These are phyloP conservation scores for Saccharomyces cerevisiae DNA, from an alignment of 805 yeast species.

Conservation along the genomic window DNA sequence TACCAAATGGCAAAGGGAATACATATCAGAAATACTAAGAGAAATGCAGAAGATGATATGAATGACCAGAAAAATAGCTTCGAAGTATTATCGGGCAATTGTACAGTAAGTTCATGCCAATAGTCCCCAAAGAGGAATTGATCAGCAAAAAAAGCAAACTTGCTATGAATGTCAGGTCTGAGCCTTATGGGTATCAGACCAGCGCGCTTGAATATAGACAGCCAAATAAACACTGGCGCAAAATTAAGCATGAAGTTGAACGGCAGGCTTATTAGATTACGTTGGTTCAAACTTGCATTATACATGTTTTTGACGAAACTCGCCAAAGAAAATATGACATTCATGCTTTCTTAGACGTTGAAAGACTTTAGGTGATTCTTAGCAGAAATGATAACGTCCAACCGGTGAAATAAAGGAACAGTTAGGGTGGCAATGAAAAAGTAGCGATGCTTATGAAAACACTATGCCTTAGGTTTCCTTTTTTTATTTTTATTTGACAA, in stretches of 20 bases:
- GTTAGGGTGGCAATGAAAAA: background rate
- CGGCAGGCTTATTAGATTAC: constrained; percentile 33
- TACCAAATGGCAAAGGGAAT: constrained; percentile 25
- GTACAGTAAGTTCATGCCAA: constrained; percentile 22
- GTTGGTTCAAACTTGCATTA: constrained; percentile 27
- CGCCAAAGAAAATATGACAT: background rate
- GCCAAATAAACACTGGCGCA: constrained; percentile 47
- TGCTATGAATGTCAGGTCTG: constrained; percentile 47
- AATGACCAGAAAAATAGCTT: constrained; percentile 8
- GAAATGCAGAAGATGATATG: constrained; percentile 12
- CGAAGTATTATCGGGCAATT: constrained; percentile 9
- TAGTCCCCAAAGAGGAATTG: constrained; percentile 26
- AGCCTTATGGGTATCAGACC: constrained; percentile 44
- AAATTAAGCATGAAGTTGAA: constrained; percentile 44
- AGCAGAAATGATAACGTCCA: background rate
- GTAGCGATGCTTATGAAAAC: background rate
- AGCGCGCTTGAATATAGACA: constrained; percentile 50
- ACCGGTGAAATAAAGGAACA: background rate
- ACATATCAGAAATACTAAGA: constrained; percentile 6
- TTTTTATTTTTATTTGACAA: background rate
- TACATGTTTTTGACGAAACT: constrained; percentile 12
- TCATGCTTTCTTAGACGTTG: background rate
- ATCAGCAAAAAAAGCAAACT: constrained; percentile 35
- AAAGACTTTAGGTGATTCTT: background rate
- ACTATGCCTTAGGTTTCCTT: background rate